Evolutionary conservation across 2,329 filamentous ascomycete species (phyloP), one percentile per base, ranked within the genome.

Genomic region (Epichloe aotearoae): DNA sequence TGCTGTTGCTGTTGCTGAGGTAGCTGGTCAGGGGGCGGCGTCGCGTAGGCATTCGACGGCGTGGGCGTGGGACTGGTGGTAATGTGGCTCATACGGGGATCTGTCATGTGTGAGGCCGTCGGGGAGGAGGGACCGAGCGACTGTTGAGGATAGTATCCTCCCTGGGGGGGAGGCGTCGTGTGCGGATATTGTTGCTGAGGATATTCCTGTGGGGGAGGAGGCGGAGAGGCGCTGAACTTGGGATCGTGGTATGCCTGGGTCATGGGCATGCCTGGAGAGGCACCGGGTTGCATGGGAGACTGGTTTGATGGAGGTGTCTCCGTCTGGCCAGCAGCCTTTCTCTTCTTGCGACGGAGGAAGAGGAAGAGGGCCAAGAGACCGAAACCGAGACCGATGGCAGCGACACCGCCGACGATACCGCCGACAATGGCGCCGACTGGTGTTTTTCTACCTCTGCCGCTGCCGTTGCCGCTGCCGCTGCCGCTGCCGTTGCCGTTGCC

Each of bases 401-500:
- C 67, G 8, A 69, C 52, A 46, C 67, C 67, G 14, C 66, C 67
- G 4, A 69, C 61, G 17, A 66, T 65, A 37, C 64, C 66, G 20
- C 67, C 67, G 2, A 68, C 66, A 40, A 70, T 69, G 50, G 65
- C 58, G 5, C 66, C 67, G 19, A 66, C 55, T 8, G 62, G 63
- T 1, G 58, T 61, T n/a, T 50, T 51, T 41, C 48, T 52, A 12
- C 19, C 47, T 42, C 33, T 41, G 45, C 20, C 53, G 17, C 44
- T 39, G 20, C 46, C 20, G 20, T 20, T 20, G 20, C 20, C 20
- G 20, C 20, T 20, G 20, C 4, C 20, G 4, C 4, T 20, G 20
- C 20, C 20, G 20, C 20, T 20, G 20, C 19, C 53, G 15, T 43
- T 39, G 20, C 47, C 53, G 17, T 42, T 39, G 20, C 47, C 47